These are phyloP conservation scores for Thermochaetoides thermophila DNA, from an alignment of 495 filamentous ascomycete species.

Conservation along the genomic window DNA sequence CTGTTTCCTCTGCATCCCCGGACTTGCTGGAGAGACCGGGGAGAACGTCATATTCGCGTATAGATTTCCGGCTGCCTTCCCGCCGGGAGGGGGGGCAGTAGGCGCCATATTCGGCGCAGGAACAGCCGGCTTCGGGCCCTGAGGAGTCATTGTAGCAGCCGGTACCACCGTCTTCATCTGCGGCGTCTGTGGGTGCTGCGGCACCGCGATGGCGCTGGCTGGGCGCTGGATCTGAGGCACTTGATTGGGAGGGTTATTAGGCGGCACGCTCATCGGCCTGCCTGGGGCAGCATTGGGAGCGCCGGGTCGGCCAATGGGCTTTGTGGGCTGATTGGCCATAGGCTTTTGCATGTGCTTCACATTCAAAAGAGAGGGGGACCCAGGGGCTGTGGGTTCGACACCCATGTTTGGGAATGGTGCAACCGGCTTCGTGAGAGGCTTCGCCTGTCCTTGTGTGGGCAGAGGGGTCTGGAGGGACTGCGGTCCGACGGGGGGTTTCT, in stretches of 20 bases:
- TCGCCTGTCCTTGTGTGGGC: slow-evolving; percentile 12
- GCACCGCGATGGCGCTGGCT: slow-evolving; percentile 2
- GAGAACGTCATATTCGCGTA: slow-evolving; percentile 35
- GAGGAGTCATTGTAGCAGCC: too few species aligned
- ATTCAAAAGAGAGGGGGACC: too few species aligned
- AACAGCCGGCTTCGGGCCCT: too few species aligned
- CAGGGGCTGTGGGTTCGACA: slow-evolving; percentile 17
- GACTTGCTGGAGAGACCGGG: slow-evolving; percentile 22
- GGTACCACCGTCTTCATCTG: too few species aligned
- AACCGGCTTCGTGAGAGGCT: slow-evolving; percentile 23
- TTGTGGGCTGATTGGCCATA: slow-evolving; percentile 11
- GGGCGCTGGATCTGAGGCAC: slow-evolving; percentile 22
- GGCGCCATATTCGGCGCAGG: slow-evolving; percentile 2
- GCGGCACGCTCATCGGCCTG: slow-evolving; percentile 9
- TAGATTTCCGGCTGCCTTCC: slow-evolving; percentile 11
- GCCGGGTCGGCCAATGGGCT: slow-evolving; percentile 7
- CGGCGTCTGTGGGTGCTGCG: too few species aligned
- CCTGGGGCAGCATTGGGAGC: slow-evolving; percentile 5
- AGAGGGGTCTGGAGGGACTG: slow-evolving; percentile 4
- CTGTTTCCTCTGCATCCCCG: slow-evolving; percentile 5
- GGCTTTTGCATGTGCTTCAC: too few species aligned
- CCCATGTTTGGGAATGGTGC: slow-evolving; percentile 37
- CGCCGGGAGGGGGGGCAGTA: slow-evolving; percentile 5
- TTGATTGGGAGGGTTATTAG: slow-evolving; percentile 23
- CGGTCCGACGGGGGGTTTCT: too few species aligned